Conservation (phyloP, 2,329 filamentous ascomycete genomes). For the Xylariaceae sp. region DNA sequence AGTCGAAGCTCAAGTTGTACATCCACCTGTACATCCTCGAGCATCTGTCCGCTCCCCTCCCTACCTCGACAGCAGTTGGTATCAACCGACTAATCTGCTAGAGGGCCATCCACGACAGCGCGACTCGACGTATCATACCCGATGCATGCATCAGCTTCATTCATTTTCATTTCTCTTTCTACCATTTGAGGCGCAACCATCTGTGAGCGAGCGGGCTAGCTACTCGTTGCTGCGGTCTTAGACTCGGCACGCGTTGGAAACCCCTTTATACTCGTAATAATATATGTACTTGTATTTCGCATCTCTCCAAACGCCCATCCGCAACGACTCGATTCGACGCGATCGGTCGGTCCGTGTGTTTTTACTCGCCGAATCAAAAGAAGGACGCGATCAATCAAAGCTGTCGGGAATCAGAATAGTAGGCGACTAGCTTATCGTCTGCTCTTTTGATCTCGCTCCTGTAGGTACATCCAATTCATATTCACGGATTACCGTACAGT, state of each 20-base stretch:
- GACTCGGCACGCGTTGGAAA: conserved; percentile 13
- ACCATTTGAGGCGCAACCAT: conserved; percentile 8
- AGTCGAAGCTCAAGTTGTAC: conserved; percentile 3
- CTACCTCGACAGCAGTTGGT: not conserved
- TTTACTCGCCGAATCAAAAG: conserved; percentile 3
- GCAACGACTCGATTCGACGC: not conserved
- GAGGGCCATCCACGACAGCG: conserved; percentile 10
- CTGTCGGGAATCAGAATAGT: conserved; percentile 21
- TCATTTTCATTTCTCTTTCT: conserved; percentile 21
- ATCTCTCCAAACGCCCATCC: not conserved
- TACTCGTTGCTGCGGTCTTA: conserved; percentile 3
- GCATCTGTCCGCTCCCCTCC: conserved; percentile 12
- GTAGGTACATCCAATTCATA: conserved; percentile 14
- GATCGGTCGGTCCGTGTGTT: conserved; percentile 1
- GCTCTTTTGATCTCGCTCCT: conserved; percentile 23
- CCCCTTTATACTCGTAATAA: too few species aligned
- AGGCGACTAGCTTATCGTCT: conserved; percentile 24
- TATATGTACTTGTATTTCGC: too few species aligned
- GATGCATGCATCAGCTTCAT: conserved; percentile 25
- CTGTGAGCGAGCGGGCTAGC: conserved; percentile 11
- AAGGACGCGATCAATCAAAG: conserved; percentile 11
- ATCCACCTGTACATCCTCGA: conserved; percentile 1
- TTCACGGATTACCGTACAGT: conserved; percentile 1
- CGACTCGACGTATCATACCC: conserved; percentile 6
- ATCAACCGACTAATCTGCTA: not conserved